Evolutionary conservation across 176 grass and related monocot genomes (phyloP).

Genomic region (Triticum dicoccoides): DNA sequence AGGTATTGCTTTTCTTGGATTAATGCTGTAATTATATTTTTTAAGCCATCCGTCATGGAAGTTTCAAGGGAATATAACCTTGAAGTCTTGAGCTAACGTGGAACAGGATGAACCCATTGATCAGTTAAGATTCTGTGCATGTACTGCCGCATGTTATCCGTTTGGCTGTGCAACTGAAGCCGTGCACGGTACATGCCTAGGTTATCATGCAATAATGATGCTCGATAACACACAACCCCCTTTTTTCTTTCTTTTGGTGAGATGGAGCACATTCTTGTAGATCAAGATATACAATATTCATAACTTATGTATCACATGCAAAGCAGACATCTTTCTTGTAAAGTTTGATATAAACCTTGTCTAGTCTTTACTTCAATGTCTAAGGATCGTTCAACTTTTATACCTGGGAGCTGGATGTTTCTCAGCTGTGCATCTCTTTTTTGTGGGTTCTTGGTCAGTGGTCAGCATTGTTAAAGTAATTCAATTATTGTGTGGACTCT

Average conservation of each 20-base stretch:
- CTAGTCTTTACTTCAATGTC: neutral
- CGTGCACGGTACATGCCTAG: neutral
- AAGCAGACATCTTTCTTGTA: neutral
- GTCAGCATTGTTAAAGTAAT: neutral
- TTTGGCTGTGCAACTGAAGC: neutral
- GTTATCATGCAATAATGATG: neutral
- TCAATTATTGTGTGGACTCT: neutral
- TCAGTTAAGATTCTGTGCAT: neutral
- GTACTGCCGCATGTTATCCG: neutral
- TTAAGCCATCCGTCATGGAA: neutral
- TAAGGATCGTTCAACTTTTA: neutral
- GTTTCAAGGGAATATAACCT: constrained; percentile 4
- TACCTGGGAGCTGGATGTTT: constrained; percentile 8
- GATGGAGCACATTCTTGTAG: neutral
- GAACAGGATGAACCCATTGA: neutral
- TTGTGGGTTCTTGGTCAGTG: neutral
- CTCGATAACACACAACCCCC: neutral
- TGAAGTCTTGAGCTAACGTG: neutral
- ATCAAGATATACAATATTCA: neutral
- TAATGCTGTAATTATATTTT: neutral
- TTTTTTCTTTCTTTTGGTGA: neutral
- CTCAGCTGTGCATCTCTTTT: neutral
- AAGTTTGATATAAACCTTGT: neutral
- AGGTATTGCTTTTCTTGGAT: constrained; percentile 49
- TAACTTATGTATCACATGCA: constrained; percentile 4